Percentiles rank a stretch among this genome's conserved stretches.
These are phyloP conservation scores for Wickerhamomyces strasburgensis DNA, from an alignment of 805 yeast species.

Conservation along the genomic window DNA sequence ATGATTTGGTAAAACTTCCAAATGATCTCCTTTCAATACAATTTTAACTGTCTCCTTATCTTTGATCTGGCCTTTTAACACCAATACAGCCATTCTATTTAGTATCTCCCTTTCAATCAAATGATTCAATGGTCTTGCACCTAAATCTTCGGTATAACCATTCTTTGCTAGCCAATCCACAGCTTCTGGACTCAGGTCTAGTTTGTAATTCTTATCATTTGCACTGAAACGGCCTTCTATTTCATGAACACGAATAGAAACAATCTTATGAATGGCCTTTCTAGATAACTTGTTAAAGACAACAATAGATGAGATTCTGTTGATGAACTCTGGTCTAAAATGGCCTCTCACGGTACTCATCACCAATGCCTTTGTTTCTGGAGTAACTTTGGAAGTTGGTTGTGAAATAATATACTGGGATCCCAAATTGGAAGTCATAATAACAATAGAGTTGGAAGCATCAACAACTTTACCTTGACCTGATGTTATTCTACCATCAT, in stretches of 20 bases:
- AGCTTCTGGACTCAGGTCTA: constrained; percentile 73
- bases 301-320: constrained; percentile 90
- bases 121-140: constrained; percentile 95
- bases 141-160: constrained; percentile 90
- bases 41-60: constrained; percentile 87
- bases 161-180: constrained; percentile 74
- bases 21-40: constrained; percentile 48
- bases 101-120: constrained; percentile 84
- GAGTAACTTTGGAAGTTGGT: constrained; percentile 57
- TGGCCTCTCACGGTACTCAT: constrained; percentile 81
- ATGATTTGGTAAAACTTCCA: constrained; percentile 85
- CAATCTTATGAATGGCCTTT: constrained; percentile 90
- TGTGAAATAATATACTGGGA: constrained; percentile 81
- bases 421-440: constrained; percentile 96
- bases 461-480: constrained; percentile 92
- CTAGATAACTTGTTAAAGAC: constrained; percentile 89
- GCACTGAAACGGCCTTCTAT: constrained; percentile 80
- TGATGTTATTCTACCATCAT: constrained; percentile 94
- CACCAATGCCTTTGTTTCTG: constrained; percentile 67
- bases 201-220: constrained; percentile 72
- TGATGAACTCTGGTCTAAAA: constrained; percentile 95
- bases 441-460: constrained; percentile 86
- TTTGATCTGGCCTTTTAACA: constrained; percentile 77
- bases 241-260: constrained; percentile 76
- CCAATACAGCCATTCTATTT: constrained; percentile 83